These are phyloP conservation scores for Phialophora tarda DNA, from an alignment of 2,329 filamentous ascomycete genomes.

Conservation along the genomic window DNA sequence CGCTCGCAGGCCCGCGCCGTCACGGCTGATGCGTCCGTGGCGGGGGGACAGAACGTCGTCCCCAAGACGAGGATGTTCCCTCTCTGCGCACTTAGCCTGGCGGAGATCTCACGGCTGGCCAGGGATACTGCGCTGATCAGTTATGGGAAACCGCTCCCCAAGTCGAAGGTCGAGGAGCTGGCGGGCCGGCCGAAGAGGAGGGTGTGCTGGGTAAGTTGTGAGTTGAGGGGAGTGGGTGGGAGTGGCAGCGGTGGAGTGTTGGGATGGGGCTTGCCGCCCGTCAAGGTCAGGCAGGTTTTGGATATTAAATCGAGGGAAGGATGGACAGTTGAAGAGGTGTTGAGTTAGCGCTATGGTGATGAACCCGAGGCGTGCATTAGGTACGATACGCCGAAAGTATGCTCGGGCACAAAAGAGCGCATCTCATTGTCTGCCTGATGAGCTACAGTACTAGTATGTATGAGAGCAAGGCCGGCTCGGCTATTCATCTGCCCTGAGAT, in stretches of 20 bases:
- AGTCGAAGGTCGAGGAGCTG: slow-evolving; percentile 71
- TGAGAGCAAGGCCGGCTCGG: background rate
- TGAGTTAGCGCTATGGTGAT: slow-evolving; percentile 19
- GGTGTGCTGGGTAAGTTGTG: slow-evolving; percentile 83
- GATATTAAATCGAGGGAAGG: slow-evolving; percentile 70
- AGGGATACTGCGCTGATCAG: slow-evolving; percentile 82
- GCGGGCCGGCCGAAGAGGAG: slow-evolving; percentile 59
- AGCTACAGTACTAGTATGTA: background rate
- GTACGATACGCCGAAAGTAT: background rate
- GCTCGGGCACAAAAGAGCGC: background rate
- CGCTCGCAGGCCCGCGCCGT: slow-evolving; percentile 62
- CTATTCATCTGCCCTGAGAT: background rate
- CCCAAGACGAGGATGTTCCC: slow-evolving; percentile 86
- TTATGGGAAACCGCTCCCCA: slow-evolving; percentile 90
- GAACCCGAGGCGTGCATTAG: background rate
- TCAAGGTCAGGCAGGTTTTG: slow-evolving; percentile 81
- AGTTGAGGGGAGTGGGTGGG: slow-evolving; percentile 64
- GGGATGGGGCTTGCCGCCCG: slow-evolving; percentile 85
- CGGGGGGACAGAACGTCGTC: slow-evolving; percentile 55
- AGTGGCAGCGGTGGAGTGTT: slow-evolving; percentile 59
- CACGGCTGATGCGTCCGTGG: slow-evolving; percentile 43
- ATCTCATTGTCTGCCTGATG: background rate
- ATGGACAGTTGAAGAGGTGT: slow-evolving; percentile 39
- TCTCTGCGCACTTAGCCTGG: slow-evolving; percentile 76
- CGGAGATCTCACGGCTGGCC: slow-evolving; percentile 77